These are phyloP conservation scores for Penicillium odoratum DNA, from an alignment of 495 filamentous ascomycete species.

Conservation along the genomic window DNA sequence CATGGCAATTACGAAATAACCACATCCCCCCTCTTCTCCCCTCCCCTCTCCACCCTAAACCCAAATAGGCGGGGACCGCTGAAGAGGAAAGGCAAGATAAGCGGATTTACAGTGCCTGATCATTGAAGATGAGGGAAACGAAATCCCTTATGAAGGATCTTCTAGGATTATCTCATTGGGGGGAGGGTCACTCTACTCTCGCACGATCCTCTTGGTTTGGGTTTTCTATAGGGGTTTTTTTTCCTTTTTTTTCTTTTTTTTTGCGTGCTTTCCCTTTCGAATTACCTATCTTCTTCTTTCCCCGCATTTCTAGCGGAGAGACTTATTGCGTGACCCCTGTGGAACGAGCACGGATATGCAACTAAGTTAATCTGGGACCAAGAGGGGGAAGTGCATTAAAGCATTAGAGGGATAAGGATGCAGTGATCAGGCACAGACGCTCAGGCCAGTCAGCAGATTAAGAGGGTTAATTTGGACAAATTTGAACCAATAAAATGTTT, in stretches of 20 bases:
- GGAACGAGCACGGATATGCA: background rate
- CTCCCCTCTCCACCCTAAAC: background rate
- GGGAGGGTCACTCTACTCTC: background rate
- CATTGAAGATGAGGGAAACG: background rate
- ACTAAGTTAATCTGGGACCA: conserved; percentile 9
- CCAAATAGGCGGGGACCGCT: background rate
- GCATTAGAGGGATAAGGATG: background rate
- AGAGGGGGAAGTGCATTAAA: conserved; percentile 11
- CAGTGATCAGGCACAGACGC: conserved; percentile 11
- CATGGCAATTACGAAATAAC: background rate
- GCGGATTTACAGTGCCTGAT: background rate
- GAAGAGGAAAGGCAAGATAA: background rate
- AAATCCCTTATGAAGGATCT: background rate
- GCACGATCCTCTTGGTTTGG: background rate
- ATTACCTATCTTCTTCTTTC: background rate
- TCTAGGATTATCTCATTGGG: background rate
- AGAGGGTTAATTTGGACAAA: too few relatives aligned
- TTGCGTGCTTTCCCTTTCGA: background rate
- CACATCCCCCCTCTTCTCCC: background rate
- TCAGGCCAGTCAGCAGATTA: conserved; percentile 19
- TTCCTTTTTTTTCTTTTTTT: background rate
- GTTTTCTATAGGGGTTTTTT: background rate
- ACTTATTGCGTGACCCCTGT: conserved; percentile 16
- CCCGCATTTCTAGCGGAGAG: conserved; percentile 1
- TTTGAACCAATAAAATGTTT: too few relatives aligned